Evolutionary conservation across 2,329 filamentous ascomycete genomes (phyloP).

Genomic region (Chaetomiaceae sp.): DNA sequence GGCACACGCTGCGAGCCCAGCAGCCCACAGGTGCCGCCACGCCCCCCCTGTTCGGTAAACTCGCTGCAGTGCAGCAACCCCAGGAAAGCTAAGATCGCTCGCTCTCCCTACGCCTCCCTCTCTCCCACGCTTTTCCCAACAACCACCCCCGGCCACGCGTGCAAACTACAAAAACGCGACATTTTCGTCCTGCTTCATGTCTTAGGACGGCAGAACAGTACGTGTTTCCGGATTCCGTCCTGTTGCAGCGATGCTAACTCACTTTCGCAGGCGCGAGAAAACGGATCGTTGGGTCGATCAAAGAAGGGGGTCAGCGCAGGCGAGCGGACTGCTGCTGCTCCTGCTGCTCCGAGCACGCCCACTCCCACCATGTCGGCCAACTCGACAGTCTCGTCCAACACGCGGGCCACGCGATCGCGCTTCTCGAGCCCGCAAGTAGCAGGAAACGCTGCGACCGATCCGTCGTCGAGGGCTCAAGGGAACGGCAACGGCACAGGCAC

Average conservation of each 20-base stretch:
- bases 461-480: slow-evolving; percentile 16
- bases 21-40: slow-evolving; percentile 6
- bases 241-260: slow-evolving; percentile 24
- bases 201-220: slow-evolving; percentile 26
- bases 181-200: slow-evolving; percentile 21
- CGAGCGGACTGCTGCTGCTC: slow-evolving; percentile 14
- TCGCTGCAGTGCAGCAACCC: slow-evolving; percentile 25
- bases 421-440: slow-evolving; percentile 50
- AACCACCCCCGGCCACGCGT: slow-evolving; percentile 26
- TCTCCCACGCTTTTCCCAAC: slow-evolving; percentile 19
- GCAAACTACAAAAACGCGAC: slow-evolving; percentile 26
- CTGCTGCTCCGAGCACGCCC: slow-evolving; percentile 7
- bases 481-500: slow-evolving; percentile 20
- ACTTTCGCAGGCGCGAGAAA: slow-evolving; percentile 27
- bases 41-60: slow-evolving; percentile 25
- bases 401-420: slow-evolving; percentile 51
- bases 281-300: slow-evolving; percentile 21
- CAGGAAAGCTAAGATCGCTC: slow-evolving; percentile 23
- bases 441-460: slow-evolving; percentile 27
- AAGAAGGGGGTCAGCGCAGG: slow-evolving; percentile 24
- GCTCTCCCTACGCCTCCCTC: slow-evolving; percentile 18
- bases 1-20: slow-evolving; percentile 15
- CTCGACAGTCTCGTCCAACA: slow-evolving; percentile 41
- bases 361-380: slow-evolving; percentile 19
- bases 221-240: not conserved